These are phyloP conservation scores for Pelargonium australe DNA, from an alignment of 441 rosid genomes.

Conservation along the genomic window DNA sequence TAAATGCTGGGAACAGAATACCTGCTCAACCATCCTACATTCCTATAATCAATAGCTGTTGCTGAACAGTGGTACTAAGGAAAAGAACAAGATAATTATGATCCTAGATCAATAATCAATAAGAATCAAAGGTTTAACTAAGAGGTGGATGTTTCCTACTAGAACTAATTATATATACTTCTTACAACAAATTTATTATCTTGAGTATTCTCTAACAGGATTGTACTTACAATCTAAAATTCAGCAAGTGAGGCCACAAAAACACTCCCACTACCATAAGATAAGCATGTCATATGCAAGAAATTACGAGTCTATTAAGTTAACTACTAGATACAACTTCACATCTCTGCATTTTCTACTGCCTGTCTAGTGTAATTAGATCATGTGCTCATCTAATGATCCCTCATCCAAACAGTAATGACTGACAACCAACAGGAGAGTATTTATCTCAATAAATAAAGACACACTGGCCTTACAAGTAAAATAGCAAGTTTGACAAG, in stretches of 20 bases:
- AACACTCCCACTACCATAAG: not conserved
- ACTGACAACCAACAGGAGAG: not conserved
- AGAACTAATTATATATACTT: not conserved
- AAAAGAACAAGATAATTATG: not conserved
- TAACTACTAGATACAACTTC: slow-evolving; percentile 3
- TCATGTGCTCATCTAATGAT: not conserved
- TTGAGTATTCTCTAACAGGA: not conserved
- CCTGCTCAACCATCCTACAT: not conserved
- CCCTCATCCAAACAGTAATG: not conserved
- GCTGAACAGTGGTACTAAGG: not conserved
- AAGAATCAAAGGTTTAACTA: not conserved
- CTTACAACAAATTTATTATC: not conserved
- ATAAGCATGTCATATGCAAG: slow-evolving; percentile 2
- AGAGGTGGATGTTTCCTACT: not conserved
- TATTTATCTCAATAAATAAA: too few species aligned
- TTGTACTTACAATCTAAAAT: too few species aligned
- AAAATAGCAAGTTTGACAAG: not conserved
- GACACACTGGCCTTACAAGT: too few species aligned
- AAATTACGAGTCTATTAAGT: not conserved
- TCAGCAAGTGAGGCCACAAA: not conserved
- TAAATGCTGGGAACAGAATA: not conserved
- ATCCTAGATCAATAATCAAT: not conserved
- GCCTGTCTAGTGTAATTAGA: not conserved
- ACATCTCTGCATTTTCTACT: slow-evolving; percentile 7
- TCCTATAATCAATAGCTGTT: not conserved